A percentile compares a stretch with the other conserved stretches of the same genome.
Evolutionary conservation across 129 eudicot species (phyloP).

Genomic region (Flaveria bidentis): DNA sequence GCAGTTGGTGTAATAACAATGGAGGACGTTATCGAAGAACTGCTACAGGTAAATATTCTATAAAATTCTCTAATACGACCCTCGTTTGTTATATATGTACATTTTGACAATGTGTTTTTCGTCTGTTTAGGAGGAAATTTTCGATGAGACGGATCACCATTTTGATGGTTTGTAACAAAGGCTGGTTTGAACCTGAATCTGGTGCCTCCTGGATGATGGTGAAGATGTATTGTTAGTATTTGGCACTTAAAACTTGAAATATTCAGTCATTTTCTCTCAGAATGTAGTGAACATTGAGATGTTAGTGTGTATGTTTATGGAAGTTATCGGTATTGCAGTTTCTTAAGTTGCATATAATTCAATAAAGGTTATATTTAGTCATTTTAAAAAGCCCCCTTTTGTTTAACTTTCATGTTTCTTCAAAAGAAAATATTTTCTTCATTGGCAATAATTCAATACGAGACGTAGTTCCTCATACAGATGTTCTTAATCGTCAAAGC

Average conservation of each 20-base stretch:
- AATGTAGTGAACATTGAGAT: background rate
- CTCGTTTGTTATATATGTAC: background rate
- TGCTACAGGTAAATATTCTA: conserved; percentile 56
- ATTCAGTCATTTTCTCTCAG: background rate
- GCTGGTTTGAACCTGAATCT: conserved; percentile 21
- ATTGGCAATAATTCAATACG: background rate
- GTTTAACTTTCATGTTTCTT: background rate
- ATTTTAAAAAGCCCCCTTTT: background rate
- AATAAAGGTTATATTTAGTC: background rate
- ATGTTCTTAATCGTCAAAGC: no score
- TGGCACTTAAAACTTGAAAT: background rate
- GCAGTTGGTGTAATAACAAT: conserved; percentile 87
- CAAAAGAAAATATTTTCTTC: background rate
- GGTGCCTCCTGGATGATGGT: conserved; percentile 27
- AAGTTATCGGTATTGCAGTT: background rate
- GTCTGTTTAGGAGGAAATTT: conserved; percentile 78
- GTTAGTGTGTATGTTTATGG: conserved; percentile 6
- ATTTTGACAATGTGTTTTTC: conserved; percentile 14
- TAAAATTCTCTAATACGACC: background rate
- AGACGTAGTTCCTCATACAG: background rate
- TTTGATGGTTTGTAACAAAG: conserved; percentile 60
- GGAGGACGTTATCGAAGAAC: conserved; percentile 96
- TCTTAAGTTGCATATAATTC: background rate
- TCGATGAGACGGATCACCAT: conserved; percentile 88
- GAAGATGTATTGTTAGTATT: conserved; percentile 22